A percentile compares a stretch with the other conserved stretches of the same genome.
Evolutionary conservation across 1,284 basidiomycete species (phyloP).

Genomic region (Ceratobasidium sp.): DNA sequence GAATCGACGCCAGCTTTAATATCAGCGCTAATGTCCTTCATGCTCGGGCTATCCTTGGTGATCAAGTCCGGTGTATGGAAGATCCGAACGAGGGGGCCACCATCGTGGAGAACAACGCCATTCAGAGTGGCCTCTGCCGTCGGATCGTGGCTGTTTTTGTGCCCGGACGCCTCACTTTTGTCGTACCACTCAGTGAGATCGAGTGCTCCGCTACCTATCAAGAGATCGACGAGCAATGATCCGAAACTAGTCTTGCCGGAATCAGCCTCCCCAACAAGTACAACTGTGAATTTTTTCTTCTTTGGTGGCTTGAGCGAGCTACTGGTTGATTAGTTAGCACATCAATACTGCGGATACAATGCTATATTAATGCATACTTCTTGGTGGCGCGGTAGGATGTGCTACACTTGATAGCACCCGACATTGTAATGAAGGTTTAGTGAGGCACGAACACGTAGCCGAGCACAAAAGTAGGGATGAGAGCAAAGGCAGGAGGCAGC

Average conservation of each 20-base stretch:
- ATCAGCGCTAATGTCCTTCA: conserved; percentile 35
- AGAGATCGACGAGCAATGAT: conserved; percentile 26
- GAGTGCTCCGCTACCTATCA: conserved; percentile 9
- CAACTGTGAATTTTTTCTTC: not conserved
- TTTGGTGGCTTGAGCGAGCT: not conserved
- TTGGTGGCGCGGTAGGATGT: no score
- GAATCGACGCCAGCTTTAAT: conserved; percentile 48
- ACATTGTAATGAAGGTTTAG: no score
- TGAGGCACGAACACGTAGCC: no score
- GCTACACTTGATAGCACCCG: no score
- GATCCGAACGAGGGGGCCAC: conserved; percentile 49
- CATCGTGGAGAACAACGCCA: no score
- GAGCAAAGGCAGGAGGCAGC: no score
- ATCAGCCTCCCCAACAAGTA: conserved; percentile 25
- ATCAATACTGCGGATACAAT: no score
- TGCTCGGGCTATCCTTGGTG: conserved; percentile 51
- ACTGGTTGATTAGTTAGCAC: not conserved
- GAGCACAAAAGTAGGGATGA: no score
- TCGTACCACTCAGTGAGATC: conserved; percentile 9
- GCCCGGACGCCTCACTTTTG: not conserved
- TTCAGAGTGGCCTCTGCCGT: conserved; percentile 8
- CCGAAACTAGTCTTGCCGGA: conserved; percentile 30
- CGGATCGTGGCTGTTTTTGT: conserved; percentile 4
- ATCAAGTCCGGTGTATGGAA: conserved; percentile 53
- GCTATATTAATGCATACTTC: no score